These are phyloP conservation scores for Botrytis cinerea DNA, from an alignment of 2,329 filamentous ascomycete genomes.

Conservation along the genomic window DNA sequence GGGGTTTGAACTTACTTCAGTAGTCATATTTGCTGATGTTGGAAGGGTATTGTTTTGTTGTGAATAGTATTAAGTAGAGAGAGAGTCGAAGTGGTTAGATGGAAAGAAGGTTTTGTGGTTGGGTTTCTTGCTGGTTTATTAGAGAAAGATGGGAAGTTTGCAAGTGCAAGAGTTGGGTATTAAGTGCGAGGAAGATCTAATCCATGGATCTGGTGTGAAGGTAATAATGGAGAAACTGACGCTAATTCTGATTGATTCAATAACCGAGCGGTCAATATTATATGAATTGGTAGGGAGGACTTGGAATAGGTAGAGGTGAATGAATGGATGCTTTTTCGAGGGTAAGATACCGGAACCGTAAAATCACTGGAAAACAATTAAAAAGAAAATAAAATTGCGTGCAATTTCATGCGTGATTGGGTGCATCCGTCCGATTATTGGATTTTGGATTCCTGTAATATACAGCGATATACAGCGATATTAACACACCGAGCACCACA, in stretches of 20 bases:
- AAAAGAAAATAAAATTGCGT: not conserved
- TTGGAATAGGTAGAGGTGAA: not conserved
- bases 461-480: not conserved
- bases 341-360: not conserved
- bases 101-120: slow-evolving; percentile 11
- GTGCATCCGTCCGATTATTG: too few species aligned
- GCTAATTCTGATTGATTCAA: slow-evolving; percentile 17
- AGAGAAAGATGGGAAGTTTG: slow-evolving; percentile 32
- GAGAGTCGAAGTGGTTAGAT: slow-evolving; percentile 24
- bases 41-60: slow-evolving; percentile 14
- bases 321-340: not conserved
- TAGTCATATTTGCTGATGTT: slow-evolving; percentile 38
- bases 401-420: not conserved
- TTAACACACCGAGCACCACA: not conserved
- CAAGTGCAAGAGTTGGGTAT: slow-evolving; percentile 28
- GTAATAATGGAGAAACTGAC: slow-evolving; percentile 19
- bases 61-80: slow-evolving; percentile 24
- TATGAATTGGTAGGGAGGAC: not conserved
- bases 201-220: slow-evolving; percentile 18
- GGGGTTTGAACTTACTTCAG: slow-evolving; percentile 41
- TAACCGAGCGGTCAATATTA: slow-evolving; percentile 11
- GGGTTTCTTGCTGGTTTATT: slow-evolving; percentile 11
- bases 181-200: slow-evolving; percentile 18
- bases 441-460: not conserved
- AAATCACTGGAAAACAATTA: not conserved